These are phyloP conservation scores for Vanilla planifolia DNA, from an alignment of 106 monocot species.

Conservation along the genomic window DNA sequence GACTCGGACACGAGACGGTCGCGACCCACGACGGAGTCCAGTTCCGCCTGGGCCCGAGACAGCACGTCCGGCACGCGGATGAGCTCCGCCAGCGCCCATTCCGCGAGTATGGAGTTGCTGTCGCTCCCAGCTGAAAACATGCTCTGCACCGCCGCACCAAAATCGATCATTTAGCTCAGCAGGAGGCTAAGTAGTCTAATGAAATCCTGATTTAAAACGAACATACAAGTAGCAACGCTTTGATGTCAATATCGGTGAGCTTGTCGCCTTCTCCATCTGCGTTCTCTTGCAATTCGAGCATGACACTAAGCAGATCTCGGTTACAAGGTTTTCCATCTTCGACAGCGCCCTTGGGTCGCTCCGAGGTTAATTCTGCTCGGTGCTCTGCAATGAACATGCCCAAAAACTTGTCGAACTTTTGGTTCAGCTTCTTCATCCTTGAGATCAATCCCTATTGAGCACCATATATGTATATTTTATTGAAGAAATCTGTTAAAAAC, in stretches of 20 bases:
- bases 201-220: background rate
- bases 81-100: conserved; percentile 33
- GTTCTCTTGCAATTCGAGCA: conserved; percentile 13
- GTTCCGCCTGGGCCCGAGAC: conserved; percentile 26
- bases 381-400: conserved; percentile 29
- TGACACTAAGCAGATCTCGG: conserved; percentile 26
- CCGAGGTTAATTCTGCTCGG: background rate
- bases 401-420: conserved; percentile 25
- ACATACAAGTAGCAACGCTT: conserved; percentile 41
- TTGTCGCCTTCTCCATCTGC: conserved; percentile 19
- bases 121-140: conserved; percentile 46
- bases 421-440: conserved; percentile 43
- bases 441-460: conserved; percentile 32
- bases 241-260: conserved; percentile 38
- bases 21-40: conserved; percentile 33
- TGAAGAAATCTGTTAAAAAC: too few relatives aligned
- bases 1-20: conserved; percentile 29
- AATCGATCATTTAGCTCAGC: background rate
- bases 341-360: background rate
- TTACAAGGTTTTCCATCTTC: background rate
- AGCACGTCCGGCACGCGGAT: conserved; percentile 30
- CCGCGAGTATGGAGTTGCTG: conserved; percentile 30
- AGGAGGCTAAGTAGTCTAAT: background rate
- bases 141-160: conserved; percentile 5
- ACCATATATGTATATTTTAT: too few relatives aligned